phyloP scores from a whole-genome alignment of 2,329 filamentous ascomycete species.

The Davidsoniella virescens region DNA sequence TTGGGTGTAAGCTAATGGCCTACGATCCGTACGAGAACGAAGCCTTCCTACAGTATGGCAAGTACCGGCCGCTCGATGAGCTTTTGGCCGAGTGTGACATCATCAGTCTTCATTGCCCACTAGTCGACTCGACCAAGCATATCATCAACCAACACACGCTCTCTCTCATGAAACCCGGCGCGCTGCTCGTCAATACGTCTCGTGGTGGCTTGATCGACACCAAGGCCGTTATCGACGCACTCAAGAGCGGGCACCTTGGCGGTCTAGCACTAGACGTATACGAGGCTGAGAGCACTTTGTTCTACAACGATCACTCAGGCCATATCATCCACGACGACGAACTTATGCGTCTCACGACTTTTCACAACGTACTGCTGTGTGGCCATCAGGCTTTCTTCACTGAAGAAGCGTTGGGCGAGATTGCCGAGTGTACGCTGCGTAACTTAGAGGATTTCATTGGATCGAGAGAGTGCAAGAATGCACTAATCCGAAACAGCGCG shows the following conservation, averaged over 20 bases:
- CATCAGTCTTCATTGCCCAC: slow-evolving; percentile 49
- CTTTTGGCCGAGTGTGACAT: slow-evolving; percentile 42
- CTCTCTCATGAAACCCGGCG: slow-evolving; percentile 38
- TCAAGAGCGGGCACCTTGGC: slow-evolving; percentile 44
- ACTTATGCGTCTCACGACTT: slow-evolving; percentile 49
- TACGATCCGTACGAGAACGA: slow-evolving; percentile 38
- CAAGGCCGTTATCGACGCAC: slow-evolving; percentile 38
- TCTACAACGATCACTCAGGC: slow-evolving; percentile 48
- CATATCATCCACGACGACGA: slow-evolving; percentile 51
- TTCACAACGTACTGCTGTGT: slow-evolving; percentile 49
- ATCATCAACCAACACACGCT: slow-evolving; percentile 41
- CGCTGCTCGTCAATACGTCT: slow-evolving; percentile 51
- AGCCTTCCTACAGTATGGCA: slow-evolving; percentile 33
- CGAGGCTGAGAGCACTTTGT: slow-evolving; percentile 45
- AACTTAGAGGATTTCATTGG: slow-evolving; percentile 35
- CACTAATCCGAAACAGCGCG: slow-evolving; percentile 19
- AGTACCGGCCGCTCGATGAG: slow-evolving; percentile 36
- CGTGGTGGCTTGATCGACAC: slow-evolving; percentile 49
- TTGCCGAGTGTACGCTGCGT: slow-evolving; percentile 40
- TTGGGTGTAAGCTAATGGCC: slow-evolving; percentile 46
- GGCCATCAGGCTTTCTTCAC: slow-evolving; percentile 59
- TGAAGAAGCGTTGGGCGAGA: slow-evolving; percentile 46
- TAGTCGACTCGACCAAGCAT: slow-evolving; percentile 41
- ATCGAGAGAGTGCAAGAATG: slow-evolving; percentile 22
- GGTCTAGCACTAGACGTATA: slow-evolving; percentile 53